Percentiles rank a stretch among this genome's conserved stretches.
These are phyloP conservation scores for button mushroom (Agaricus bisporus) DNA, from an alignment of 768 basidiomycete genomes.

Conservation along the genomic window DNA sequence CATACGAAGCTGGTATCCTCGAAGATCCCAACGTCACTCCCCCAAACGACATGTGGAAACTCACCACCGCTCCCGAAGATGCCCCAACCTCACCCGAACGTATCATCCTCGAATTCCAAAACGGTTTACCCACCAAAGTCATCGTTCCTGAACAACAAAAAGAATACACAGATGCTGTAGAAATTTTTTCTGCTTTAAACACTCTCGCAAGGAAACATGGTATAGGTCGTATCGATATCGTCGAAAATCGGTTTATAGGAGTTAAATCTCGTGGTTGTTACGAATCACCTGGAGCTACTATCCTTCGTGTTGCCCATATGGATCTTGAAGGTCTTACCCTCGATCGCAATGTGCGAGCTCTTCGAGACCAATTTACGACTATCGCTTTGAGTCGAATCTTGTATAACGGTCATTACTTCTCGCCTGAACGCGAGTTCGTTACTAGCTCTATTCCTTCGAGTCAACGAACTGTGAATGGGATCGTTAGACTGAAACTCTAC, in stretches of 20 bases:
- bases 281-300: conserved; percentile 95
- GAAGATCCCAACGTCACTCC: conserved; percentile 96
- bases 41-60: conserved; percentile 98
- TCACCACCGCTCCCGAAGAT: conserved; percentile 76
- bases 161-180: conserved; percentile 85
- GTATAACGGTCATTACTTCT: conserved; percentile 99
- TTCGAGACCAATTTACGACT: conserved; percentile 94
- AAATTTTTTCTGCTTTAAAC: conserved; percentile 90
- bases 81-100: conserved; percentile 77
- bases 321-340: conserved; percentile 97
- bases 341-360: conserved; percentile 91
- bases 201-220: conserved; percentile 91
- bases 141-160: conserved; percentile 46
- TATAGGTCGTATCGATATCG: conserved; percentile 95
- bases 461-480: conserved; percentile 94
- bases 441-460: conserved; percentile 86
- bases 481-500: conserved; percentile 86
- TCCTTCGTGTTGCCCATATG: conserved; percentile 91
- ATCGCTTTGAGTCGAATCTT: conserved; percentile 84
- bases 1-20: conserved; percentile 98
- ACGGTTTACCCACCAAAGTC: conserved; percentile 85
- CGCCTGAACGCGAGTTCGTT: conserved; percentile 97
- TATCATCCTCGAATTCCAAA: conserved; percentile 79
- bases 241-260: conserved; percentile 99
- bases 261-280: conserved; percentile 99